Base-by-base conservation (phyloP, 768 basidiomycete species). In the Dictyophora rubrovolvata region DNA sequence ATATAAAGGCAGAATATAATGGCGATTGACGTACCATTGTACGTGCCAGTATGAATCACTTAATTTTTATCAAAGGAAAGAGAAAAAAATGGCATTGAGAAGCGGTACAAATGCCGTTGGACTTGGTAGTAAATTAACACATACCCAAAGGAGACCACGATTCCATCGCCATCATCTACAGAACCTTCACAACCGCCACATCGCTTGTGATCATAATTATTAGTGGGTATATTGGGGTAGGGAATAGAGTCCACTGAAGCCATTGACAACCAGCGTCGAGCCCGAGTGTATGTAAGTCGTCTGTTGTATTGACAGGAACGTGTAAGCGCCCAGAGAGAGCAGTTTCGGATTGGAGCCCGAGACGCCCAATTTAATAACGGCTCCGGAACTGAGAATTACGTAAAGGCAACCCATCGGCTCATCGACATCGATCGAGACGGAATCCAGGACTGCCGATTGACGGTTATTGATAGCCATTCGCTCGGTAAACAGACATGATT, bases 121-220 rank as follows among this genome's bases (percentile, higher is more conserved):
- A n/a, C n/a, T n/a, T n/a, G n/a, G n/a, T n/a, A 64, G 57, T 20
- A 8, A n/a, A 16, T 20, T 37, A 10, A 28, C 37, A 80, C 88
- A 69, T 67, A 95, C 93, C 94, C 94, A 69, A 97, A 96, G 46
- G 93, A 90, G 66, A 98, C 94, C 47, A 97, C 93, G 20, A 95
- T 78, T 28, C 89, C 89, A 54, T 87, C 90, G 64, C 81, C 88
- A 62, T 82, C 85, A 20, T 91, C 85, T 42, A 88, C 89, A 1
- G 89, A 86, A 59, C 75, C 75, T 69, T 85, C 87, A 74, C 89
- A 93, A 18, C 90, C 90, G 12, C 89, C 89, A 75, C 89, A 92
- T 3, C 81, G 65, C 63, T 81, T 81, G 67, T 88, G 79, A 67
- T 79, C 78, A 62, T 75, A 50, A n/a, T n/a, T n/a, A 50, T 37